Evolutionary conservation across 2,329 filamentous ascomycete species (phyloP).

Genomic region (Colletotrichum simmondsii): DNA sequence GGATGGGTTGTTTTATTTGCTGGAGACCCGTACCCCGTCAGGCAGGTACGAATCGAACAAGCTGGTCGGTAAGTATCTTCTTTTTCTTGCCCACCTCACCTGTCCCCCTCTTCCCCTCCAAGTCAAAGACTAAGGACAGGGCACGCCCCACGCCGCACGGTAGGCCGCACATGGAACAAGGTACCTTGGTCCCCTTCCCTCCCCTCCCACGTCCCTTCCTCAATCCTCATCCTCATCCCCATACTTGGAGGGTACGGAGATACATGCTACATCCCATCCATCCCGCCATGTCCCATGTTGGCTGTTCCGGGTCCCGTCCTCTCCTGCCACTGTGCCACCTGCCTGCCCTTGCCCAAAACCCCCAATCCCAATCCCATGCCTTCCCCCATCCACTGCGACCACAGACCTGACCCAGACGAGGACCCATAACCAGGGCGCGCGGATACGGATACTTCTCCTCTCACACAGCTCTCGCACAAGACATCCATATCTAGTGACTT

Average conservation of each 20-base stretch:
- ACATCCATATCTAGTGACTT: neutral
- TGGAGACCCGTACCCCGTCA: neutral
- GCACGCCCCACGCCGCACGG: neutral
- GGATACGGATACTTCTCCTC: neutral
- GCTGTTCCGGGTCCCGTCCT: neutral
- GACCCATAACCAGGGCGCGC: neutral
- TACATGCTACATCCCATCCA: neutral
- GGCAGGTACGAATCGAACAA: neutral
- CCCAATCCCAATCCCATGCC: conserved; percentile 1
- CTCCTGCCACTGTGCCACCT: neutral
- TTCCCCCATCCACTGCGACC: conserved; percentile 1
- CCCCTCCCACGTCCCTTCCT: neutral
- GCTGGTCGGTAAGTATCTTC: neutral
- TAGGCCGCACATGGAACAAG: conserved; percentile 6
- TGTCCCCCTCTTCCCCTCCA: neutral
- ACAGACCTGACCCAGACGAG: neutral
- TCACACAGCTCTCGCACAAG: neutral
- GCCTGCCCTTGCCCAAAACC: neutral
- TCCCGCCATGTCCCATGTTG: neutral
- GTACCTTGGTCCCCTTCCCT: conserved; percentile 6
- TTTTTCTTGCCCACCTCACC: neutral
- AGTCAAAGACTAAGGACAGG: neutral
- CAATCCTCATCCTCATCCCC: neutral
- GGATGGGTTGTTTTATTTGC: conserved; percentile 7
- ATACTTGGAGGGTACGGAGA: neutral